Conservation (phyloP, 805 yeast genomes). For the Metschnikowia orientalis region DNA sequence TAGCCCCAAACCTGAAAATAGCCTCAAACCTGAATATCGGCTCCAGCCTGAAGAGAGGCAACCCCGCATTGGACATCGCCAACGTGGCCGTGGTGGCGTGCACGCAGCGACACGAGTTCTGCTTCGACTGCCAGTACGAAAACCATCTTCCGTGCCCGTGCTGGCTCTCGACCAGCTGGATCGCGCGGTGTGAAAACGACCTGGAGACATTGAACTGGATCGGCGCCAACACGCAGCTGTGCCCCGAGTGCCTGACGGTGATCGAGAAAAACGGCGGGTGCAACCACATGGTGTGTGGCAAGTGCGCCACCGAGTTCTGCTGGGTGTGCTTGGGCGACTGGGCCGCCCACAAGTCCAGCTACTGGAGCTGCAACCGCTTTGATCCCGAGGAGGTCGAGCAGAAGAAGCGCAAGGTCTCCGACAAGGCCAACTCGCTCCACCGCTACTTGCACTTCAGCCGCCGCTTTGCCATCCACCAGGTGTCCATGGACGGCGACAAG, state of each 20-base stretch:
- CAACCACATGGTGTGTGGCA: slow-evolving; percentile 88
- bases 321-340: slow-evolving; percentile 88
- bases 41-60: slow-evolving; percentile 6
- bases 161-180: slow-evolving; percentile 63
- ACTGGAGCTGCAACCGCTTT: slow-evolving; percentile 64
- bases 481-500: slow-evolving; percentile 68
- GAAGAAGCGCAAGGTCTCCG: slow-evolving; percentile 38
- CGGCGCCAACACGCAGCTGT: slow-evolving; percentile 72
- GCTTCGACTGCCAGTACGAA: slow-evolving; percentile 69
- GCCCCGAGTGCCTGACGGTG: slow-evolving; percentile 74
- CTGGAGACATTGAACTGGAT: slow-evolving; percentile 89
- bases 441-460: slow-evolving; percentile 74
- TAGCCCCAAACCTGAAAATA: no score
- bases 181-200: slow-evolving; percentile 75
- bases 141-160: slow-evolving; percentile 89
- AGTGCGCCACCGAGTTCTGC: slow-evolving; percentile 78
- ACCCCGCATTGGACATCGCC: slow-evolving; percentile 12
- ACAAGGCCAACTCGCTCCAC: slow-evolving; percentile 47
- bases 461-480: slow-evolving; percentile 70
- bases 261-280: slow-evolving; percentile 97
- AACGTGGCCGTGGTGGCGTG: slow-evolving; percentile 70
- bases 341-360: slow-evolving; percentile 60
- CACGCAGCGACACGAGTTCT: slow-evolving; percentile 61
- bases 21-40: slow-evolving; percentile 15
- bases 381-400: slow-evolving; percentile 33